Evolutionary conservation across 2,329 filamentous ascomycete species (phyloP).

Genomic region (Aureobasidium musti): DNA sequence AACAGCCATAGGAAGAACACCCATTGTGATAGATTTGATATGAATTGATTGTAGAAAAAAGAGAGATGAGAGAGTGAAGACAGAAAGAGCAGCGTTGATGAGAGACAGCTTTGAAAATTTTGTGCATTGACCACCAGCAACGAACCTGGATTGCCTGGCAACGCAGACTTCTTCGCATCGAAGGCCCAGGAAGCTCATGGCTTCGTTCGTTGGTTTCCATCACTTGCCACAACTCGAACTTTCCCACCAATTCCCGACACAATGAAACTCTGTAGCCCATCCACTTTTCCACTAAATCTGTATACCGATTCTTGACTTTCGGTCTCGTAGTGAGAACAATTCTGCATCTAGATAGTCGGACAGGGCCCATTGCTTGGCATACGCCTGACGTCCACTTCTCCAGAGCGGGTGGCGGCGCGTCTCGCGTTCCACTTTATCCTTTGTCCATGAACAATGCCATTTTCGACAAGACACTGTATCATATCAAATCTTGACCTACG

Average conservation of each 20-base stretch:
- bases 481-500: not conserved
- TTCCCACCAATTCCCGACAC: not conserved
- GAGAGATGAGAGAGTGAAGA: slow-evolving; percentile 26
- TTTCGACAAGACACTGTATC: not conserved
- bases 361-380: not conserved
- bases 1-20: slow-evolving; percentile 64
- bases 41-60: slow-evolving; percentile 23
- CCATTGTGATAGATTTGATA: slow-evolving; percentile 31
- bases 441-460: slow-evolving; percentile 18
- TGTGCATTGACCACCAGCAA: not conserved
- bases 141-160: slow-evolving; percentile 1
- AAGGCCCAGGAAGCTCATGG: slow-evolving; percentile 4
- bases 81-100: not conserved
- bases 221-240: slow-evolving; percentile 1
- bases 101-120: not conserved
- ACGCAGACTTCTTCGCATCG: not conserved
- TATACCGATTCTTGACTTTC: not conserved
- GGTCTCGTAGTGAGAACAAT: not conserved
- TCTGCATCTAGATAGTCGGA: not conserved
- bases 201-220: not conserved
- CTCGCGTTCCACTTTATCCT: slow-evolving; percentile 24
- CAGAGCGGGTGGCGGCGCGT: slow-evolving; percentile 17
- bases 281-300: not conserved
- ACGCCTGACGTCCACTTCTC: not conserved
- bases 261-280: too few relatives aligned